phyloP scores from a whole-genome alignment of 75 land plant genomes.

The Larix kaempferi region DNA sequence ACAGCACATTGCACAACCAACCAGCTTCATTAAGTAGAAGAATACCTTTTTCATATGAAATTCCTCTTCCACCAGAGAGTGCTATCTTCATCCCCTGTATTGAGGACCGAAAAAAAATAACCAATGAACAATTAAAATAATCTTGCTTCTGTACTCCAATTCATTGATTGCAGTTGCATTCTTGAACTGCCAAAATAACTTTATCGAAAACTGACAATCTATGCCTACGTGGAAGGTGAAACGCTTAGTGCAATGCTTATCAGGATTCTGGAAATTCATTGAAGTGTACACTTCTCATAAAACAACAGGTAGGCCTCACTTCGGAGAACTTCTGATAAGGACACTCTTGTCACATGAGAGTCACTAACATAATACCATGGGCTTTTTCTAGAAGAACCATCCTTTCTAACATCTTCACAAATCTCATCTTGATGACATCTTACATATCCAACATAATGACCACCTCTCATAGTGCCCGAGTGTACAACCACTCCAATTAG shows the following conservation, averaged over 20 bases:
- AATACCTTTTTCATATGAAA: background rate
- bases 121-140: background rate
- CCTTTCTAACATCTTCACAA: constrained; percentile 14
- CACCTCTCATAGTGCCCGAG: constrained; percentile 84
- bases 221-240: background rate
- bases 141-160: background rate
- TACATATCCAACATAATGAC: constrained; percentile 95
- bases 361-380: constrained; percentile 88
- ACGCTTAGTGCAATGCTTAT: background rate
- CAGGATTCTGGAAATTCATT: constrained; percentile 1
- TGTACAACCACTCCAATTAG: constrained; percentile 92
- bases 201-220: background rate
- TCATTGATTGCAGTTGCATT: background rate
- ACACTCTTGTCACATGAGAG: constrained; percentile 48
- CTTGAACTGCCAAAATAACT: background rate
- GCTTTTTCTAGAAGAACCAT: constrained; percentile 4
- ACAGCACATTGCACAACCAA: background rate
- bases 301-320: constrained; percentile 90
- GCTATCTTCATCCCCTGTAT: background rate
- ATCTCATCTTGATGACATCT: constrained; percentile 20
- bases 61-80: background rate
- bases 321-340: constrained; percentile 66
- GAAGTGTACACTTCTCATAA: constrained; percentile 47
- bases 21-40: background rate
- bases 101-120: background rate